Conservation (phyloP, 2,329 filamentous ascomycete genomes). For the Penicillium sp. region DNA sequence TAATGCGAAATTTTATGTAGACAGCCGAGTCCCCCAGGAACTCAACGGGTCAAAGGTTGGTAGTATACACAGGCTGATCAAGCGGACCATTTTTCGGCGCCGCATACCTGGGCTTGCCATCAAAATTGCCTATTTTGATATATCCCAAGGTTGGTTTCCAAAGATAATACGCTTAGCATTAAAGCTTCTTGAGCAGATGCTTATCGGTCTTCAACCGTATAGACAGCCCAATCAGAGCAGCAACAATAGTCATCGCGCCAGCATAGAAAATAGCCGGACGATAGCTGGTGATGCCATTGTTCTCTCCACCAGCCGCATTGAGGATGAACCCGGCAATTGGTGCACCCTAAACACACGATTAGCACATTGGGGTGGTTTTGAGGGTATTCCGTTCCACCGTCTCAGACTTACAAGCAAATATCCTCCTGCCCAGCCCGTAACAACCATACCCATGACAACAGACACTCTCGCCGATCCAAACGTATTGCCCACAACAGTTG, state of each 20-base stretch:
- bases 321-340: slow-evolving; percentile 64
- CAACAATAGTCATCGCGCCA: slow-evolving; percentile 53
- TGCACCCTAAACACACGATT: slow-evolving; percentile 42
- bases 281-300: slow-evolving; percentile 54
- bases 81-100: too few relatives aligned
- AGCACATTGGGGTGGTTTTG: too few relatives aligned
- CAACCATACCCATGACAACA: slow-evolving; percentile 63
- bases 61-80: too few relatives aligned
- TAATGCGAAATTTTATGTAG: too few relatives aligned
- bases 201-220: slow-evolving; percentile 49
- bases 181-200: slow-evolving; percentile 41
- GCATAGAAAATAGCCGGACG: slow-evolving; percentile 65
- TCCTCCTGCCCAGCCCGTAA: slow-evolving; percentile 62
- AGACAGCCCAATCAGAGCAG: slow-evolving; percentile 45
- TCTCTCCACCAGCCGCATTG: slow-evolving; percentile 55
- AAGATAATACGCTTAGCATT: not conserved
- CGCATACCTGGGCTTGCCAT: too few relatives aligned
- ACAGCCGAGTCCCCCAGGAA: too few relatives aligned
- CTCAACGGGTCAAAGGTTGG: too few relatives aligned
- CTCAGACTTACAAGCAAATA: slow-evolving; percentile 62
- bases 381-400: too few relatives aligned
- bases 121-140: too few relatives aligned
- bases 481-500: slow-evolving; percentile 61
- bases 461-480: slow-evolving; percentile 58
- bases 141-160: too few relatives aligned